Percentiles rank a stretch among this genome's conserved stretches.
Evolutionary conservation across 805 yeast species (phyloP).

Genomic region (Ogataea pilisensis): DNA sequence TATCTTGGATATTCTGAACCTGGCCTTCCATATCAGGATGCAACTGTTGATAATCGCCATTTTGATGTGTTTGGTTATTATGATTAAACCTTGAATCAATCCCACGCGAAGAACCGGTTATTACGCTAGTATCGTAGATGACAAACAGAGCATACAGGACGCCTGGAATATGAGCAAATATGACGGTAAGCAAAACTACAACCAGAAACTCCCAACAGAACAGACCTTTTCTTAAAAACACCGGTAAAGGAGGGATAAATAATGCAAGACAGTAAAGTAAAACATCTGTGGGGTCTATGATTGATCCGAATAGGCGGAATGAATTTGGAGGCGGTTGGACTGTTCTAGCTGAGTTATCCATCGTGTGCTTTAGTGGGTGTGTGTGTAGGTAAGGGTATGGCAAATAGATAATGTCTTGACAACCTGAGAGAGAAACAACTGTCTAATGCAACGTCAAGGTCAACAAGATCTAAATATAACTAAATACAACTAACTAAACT

Average conservation of each 20-base stretch:
- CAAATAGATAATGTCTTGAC: too few relatives aligned
- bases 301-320: conserved; percentile 11
- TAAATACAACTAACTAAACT: too few relatives aligned
- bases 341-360: background rate
- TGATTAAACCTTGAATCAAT: conserved; percentile 11
- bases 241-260: conserved; percentile 73
- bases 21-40: conserved; percentile 1
- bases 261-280: conserved; percentile 56
- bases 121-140: conserved; percentile 28
- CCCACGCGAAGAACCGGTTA: conserved; percentile 22
- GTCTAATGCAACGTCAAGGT: too few relatives aligned
- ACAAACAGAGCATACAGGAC: conserved; percentile 47
- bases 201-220: conserved; percentile 49
- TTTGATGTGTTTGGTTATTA: conserved; percentile 3
- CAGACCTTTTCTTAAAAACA: conserved; percentile 59
- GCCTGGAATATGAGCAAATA: conserved; percentile 50
- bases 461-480: too few relatives aligned
- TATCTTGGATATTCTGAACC: too few relatives aligned
- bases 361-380: background rate
- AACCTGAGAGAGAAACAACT: too few relatives aligned
- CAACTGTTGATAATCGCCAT: background rate
- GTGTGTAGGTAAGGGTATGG: too few relatives aligned
- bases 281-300: conserved; percentile 40
- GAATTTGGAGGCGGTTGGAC: conserved; percentile 15
- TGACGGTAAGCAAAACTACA: conserved; percentile 37